Percentiles rank a stretch among this genome's conserved stretches.
Evolutionary conservation across 2,329 filamentous ascomycete genomes (phyloP).

Genomic region (Hymenoscyphus linearis): DNA sequence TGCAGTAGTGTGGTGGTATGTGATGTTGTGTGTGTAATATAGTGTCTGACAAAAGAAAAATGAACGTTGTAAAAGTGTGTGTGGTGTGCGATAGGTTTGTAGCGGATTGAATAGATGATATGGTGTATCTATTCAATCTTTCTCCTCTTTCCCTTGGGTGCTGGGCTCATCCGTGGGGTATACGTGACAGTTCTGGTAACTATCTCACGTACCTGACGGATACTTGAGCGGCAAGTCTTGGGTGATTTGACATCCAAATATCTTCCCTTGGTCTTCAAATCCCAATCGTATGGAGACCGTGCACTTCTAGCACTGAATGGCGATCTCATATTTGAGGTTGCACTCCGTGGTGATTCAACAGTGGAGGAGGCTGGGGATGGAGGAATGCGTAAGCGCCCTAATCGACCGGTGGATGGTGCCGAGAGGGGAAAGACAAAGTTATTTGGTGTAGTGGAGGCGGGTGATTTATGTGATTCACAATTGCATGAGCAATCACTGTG

Average conservation of each 20-base stretch:
- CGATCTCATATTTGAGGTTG: conserved; percentile 49
- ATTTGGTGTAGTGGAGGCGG: conserved; percentile 52
- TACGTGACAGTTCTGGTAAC: conserved; percentile 94
- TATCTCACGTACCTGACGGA: conserved; percentile 76
- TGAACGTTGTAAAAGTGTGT: background rate
- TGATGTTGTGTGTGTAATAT: background rate
- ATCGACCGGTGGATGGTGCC: conserved; percentile 51
- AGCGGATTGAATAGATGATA: background rate
- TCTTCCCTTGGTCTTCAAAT: conserved; percentile 60
- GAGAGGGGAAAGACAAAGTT: conserved; percentile 55
- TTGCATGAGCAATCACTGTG: conserved; percentile 53
- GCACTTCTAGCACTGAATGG: conserved; percentile 64
- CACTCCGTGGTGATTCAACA: conserved; percentile 63
- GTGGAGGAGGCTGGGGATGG: conserved; percentile 66
- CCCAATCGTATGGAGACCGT: conserved; percentile 75
- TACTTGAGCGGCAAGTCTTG: conserved; percentile 53
- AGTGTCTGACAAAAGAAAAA: conserved; percentile 12
- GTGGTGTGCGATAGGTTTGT: background rate
- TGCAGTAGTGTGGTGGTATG: background rate
- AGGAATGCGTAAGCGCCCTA: conserved; percentile 67
- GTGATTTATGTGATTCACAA: conserved; percentile 46
- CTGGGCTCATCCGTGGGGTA: conserved; percentile 78
- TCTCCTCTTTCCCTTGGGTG: conserved; percentile 88
- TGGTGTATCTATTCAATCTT: conserved; percentile 49
- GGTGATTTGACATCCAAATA: conserved; percentile 53